phyloP scores from a whole-genome alignment of 2,329 filamentous ascomycete species.

The Verticillium nubilum region DNA sequence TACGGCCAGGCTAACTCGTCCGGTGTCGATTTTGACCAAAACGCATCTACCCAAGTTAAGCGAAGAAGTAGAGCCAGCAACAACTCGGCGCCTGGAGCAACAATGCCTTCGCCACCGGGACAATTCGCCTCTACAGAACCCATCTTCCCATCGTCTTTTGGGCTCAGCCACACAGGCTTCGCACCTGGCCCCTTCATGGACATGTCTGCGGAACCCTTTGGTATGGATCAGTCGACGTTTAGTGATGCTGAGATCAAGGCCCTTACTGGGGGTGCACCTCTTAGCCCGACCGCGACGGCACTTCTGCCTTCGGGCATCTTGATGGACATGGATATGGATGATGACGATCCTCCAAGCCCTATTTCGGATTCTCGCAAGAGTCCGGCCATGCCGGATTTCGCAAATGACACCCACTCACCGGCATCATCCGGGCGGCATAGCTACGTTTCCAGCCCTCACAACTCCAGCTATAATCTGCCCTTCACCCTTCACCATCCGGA shows the following conservation, averaged over 20 bases:
- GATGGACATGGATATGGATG: slow-evolving; percentile 41
- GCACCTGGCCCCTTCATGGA: slow-evolving; percentile 49
- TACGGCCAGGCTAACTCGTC: slow-evolving; percentile 40
- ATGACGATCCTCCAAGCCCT: slow-evolving; percentile 51
- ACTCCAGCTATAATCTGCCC: slow-evolving; percentile 52
- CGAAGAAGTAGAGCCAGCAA: slow-evolving; percentile 43
- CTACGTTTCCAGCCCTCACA: slow-evolving; percentile 56
- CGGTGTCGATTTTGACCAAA: slow-evolving; percentile 41
- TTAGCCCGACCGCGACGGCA: slow-evolving; percentile 72
- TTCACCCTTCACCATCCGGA: slow-evolving; percentile 45
- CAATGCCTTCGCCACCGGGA: neutral
- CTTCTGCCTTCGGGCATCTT: slow-evolving; percentile 65
- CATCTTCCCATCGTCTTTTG: slow-evolving; percentile 31
- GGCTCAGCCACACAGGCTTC: slow-evolving; percentile 50
- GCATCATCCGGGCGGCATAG: slow-evolving; percentile 51
- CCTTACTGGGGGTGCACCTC: slow-evolving; percentile 59
- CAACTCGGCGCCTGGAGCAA: slow-evolving; percentile 31
- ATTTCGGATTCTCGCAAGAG: slow-evolving; percentile 22
- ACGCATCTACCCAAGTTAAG: slow-evolving; percentile 35
- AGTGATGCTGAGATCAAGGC: slow-evolving; percentile 59
- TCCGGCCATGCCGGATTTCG: slow-evolving; percentile 29
- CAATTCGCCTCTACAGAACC: slow-evolving; percentile 21
- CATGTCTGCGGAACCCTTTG: slow-evolving; percentile 29
- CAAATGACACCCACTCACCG: slow-evolving; percentile 53
- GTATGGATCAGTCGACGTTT: slow-evolving; percentile 27